Evolutionary conservation across 371 early-diverging fungal species (phyloP).

Genomic region (Mortierella sp.): DNA sequence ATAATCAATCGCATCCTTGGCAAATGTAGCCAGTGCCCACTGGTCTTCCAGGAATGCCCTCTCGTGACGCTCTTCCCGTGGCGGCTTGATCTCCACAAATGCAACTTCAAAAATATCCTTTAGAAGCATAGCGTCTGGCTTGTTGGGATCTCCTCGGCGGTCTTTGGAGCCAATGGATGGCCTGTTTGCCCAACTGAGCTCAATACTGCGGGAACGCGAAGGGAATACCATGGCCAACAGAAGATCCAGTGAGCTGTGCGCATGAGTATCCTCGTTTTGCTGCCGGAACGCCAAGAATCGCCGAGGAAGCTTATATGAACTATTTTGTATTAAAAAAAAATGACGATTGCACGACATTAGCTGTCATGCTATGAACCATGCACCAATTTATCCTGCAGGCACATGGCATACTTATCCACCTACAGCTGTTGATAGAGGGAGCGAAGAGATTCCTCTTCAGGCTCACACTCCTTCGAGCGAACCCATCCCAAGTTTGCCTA

Average conservation of each 20-base stretch:
- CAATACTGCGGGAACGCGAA: neutral
- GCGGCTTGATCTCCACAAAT: neutral
- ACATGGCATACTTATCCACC: neutral
- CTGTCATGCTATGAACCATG: neutral
- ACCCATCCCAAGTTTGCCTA: neutral
- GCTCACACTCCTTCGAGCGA: neutral
- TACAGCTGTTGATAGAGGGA: slow-evolving; percentile 2
- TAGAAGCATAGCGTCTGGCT: neutral
- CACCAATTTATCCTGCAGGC: neutral
- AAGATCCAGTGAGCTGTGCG: neutral
- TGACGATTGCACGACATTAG: neutral
- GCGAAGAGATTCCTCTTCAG: neutral
- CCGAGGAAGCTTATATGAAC: slow-evolving; percentile 1
- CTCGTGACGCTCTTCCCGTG: neutral
- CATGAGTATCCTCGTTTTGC: neutral
- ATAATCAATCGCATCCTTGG: neutral
- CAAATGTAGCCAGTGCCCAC: slow-evolving; percentile 1
- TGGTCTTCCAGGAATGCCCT: slow-evolving; percentile 4
- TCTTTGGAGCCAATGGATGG: neutral
- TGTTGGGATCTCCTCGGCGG: slow-evolving; percentile 2
- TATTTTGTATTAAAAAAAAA: neutral
- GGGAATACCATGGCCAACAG: neutral
- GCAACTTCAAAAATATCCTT: neutral
- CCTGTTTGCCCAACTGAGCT: neutral
- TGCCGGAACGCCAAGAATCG: neutral